Percentiles rank a stretch among this genome's conserved stretches.
phyloP scores from a whole-genome alignment of 106 monocot species.

The Dioscorea alata region DNA sequence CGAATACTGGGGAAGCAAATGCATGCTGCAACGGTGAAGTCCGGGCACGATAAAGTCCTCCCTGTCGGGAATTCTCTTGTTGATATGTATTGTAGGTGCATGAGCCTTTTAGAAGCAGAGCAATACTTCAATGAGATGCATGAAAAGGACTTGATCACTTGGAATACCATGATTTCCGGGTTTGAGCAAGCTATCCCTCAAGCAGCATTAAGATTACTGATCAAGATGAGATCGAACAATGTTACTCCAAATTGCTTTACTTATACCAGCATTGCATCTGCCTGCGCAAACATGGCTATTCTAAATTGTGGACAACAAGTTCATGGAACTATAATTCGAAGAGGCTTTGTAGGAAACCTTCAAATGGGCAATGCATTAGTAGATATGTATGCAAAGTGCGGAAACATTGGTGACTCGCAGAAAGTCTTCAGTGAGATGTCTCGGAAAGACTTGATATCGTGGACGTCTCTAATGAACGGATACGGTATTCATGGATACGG shows the following conservation, averaged over 20 bases:
- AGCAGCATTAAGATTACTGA: conserved; percentile 24
- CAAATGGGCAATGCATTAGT: conserved; percentile 53
- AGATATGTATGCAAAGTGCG: conserved; percentile 85
- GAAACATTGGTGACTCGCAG: conserved; percentile 27
- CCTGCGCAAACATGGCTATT: conserved; percentile 34
- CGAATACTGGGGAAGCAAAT: conserved; percentile 41
- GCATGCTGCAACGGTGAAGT: conserved; percentile 35
- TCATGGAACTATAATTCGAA: conserved; percentile 32
- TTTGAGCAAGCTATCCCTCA: conserved; percentile 13
- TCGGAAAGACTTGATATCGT: conserved; percentile 49
- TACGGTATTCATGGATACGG: conserved; percentile 58
- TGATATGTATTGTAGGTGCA: conserved; percentile 66
- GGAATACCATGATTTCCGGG: conserved; percentile 69
- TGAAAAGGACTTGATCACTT: conserved; percentile 50
- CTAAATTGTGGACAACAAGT: conserved; percentile 53
- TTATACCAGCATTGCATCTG: conserved; percentile 41
- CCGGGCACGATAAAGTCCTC: conserved; percentile 16
- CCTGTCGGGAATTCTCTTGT: conserved; percentile 51
- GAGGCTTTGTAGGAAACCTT: conserved; percentile 36
- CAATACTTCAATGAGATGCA: conserved; percentile 42
- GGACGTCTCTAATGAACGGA: conserved; percentile 69
- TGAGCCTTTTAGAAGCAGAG: conserved; percentile 30
- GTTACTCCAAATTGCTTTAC: conserved; percentile 51
- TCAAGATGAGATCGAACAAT: conserved; percentile 22
- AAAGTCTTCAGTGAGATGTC: conserved; percentile 48